These are phyloP conservation scores for Tulasnella sp. DNA, from an alignment of 768 basidiomycete species.

Conservation along the genomic window DNA sequence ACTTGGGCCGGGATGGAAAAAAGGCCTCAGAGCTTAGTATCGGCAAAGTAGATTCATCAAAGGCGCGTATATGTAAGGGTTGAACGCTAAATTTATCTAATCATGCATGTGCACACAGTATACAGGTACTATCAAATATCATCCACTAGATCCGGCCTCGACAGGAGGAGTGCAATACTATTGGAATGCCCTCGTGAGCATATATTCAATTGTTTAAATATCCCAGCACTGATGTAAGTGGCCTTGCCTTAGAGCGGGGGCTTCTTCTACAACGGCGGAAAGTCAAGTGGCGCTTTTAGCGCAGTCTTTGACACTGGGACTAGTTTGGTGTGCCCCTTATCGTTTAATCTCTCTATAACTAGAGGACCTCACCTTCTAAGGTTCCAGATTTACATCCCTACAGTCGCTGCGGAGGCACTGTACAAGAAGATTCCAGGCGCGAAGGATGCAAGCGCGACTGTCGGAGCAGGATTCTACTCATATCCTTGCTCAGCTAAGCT, in stretches of 20 bases:
- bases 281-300: not conserved
- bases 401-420: not conserved
- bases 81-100: not conserved
- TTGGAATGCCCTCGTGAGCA: not conserved
- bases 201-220: not conserved
- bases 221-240: not conserved
- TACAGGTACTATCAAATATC: constrained; percentile 24
- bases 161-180: not conserved
- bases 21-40: constrained; percentile 29
- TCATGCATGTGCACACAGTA: not conserved
- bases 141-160: constrained; percentile 21
- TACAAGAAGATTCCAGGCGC: constrained; percentile 23
- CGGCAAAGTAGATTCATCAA: constrained; percentile 29
- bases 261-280: constrained; percentile 6
- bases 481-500: constrained; percentile 13
- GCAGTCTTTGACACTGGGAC: constrained; percentile 30
- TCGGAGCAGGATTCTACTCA: constrained; percentile 17
- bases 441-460: constrained; percentile 9
- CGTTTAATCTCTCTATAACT: too few species aligned
- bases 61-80: constrained; percentile 23
- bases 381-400: constrained; percentile 5
- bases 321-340: constrained; percentile 20
- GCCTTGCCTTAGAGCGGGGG: not conserved
- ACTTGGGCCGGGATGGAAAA: constrained; percentile 19
- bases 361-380: too few species aligned